These are phyloP conservation scores for Gautieria morchelliformis DNA, from an alignment of 768 basidiomycete genomes.

Conservation along the genomic window DNA sequence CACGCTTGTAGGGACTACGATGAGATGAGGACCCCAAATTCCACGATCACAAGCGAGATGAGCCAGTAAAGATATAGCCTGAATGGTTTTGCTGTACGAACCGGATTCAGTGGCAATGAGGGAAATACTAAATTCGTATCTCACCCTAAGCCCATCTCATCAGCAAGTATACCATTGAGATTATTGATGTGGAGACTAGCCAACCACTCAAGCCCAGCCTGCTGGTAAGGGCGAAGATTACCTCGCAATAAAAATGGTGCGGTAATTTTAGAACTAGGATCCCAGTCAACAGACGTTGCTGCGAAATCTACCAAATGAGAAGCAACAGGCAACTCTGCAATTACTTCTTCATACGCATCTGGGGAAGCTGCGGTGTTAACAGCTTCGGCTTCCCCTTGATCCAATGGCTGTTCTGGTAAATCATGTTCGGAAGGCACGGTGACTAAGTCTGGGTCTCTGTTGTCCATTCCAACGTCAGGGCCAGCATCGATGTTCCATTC, in stretches of 20 bases:
- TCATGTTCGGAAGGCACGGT: too few species aligned
- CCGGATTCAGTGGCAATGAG: conserved; percentile 13
- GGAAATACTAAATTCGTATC: conserved; percentile 31
- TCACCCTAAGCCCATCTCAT: conserved; percentile 93
- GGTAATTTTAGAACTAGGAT: conserved; percentile 43
- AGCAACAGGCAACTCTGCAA: conserved; percentile 14
- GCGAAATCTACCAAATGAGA: conserved; percentile 57
- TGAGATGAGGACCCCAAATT: conserved; percentile 86
- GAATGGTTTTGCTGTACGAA: conserved; percentile 75
- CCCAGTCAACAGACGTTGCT: conserved; percentile 64
- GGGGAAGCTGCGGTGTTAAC: background rate
- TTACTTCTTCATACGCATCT: background rate
- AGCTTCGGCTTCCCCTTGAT: background rate
- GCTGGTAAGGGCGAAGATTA: conserved; percentile 84
- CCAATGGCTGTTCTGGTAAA: background rate
- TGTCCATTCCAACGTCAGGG: background rate
- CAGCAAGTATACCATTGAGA: conserved; percentile 77
- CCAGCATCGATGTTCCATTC: background rate
- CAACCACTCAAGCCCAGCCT: conserved; percentile 90
- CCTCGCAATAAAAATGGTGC: conserved; percentile 77
- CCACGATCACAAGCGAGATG: conserved; percentile 86
- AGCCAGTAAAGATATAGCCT: conserved; percentile 89
- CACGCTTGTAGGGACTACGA: conserved; percentile 85
- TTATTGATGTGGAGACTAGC: conserved; percentile 76
- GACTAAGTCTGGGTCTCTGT: too few species aligned